Percentiles rank a stretch among this genome's conserved stretches.
phyloP scores from a whole-genome alignment of 768 basidiomycete species.

The Tulasnella sp. region DNA sequence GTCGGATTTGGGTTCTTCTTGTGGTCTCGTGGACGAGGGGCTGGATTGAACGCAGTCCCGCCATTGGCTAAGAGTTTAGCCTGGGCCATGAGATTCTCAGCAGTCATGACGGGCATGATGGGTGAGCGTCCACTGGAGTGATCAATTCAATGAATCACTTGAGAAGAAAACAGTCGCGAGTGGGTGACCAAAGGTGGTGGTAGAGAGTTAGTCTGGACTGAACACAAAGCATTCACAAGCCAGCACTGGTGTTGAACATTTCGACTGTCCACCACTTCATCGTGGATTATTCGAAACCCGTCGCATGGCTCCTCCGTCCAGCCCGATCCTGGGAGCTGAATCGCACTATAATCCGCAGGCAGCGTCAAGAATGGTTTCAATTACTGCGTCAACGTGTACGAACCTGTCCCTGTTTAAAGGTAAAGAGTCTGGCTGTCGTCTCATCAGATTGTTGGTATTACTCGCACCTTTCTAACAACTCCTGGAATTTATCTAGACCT shows the following conservation, averaged over 20 bases:
- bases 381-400: conserved; percentile 61
- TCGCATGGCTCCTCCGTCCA: neutral
- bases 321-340: conserved; percentile 44
- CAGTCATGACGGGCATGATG: neutral
- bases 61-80: neutral
- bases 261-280: no score
- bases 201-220: no score
- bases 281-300: no score
- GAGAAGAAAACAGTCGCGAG: no score
- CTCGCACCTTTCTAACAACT: conserved; percentile 14
- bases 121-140: no score
- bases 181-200: no score
- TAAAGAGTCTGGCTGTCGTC: conserved; percentile 21
- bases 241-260: no score
- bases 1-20: neutral
- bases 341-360: conserved; percentile 54
- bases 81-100: neutral
- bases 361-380: conserved; percentile 53
- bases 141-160: no score
- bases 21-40: neutral
- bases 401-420: conserved; percentile 73
- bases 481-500: conserved; percentile 63
- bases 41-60: neutral
- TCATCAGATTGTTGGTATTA: conserved; percentile 1
- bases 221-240: no score